Evolutionary conservation across 176 grass and related monocot genomes (phyloP).

Genomic region (Bothriochloa decipiens): DNA sequence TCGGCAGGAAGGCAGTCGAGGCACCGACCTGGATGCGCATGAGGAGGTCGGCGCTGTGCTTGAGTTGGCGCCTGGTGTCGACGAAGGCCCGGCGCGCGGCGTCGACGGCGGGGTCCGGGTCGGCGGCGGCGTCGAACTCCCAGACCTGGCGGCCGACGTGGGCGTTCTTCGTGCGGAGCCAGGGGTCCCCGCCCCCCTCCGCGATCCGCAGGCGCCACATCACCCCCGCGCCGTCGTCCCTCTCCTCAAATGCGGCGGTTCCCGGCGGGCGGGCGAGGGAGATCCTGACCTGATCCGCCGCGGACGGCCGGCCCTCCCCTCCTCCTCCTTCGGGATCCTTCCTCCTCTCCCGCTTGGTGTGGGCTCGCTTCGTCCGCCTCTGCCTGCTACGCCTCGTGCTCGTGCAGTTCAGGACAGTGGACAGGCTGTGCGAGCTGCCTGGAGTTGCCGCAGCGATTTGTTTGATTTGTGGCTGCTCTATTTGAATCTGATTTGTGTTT

Average conservation of each 20-base stretch:
- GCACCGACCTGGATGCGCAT: conserved; percentile 75
- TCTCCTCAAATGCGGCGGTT: background rate
- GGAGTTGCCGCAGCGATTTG: too few species aligned
- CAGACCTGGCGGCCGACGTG: conserved; percentile 58
- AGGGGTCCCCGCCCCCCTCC: conserved; percentile 47
- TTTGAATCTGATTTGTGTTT: too few species aligned
- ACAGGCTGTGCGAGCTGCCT: too few species aligned
- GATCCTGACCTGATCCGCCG: background rate
- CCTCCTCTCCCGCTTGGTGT: too few species aligned
- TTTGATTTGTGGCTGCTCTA: too few species aligned
- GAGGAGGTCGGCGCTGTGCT: conserved; percentile 74
- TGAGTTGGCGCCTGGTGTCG: conserved; percentile 19
- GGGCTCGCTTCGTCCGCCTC: too few species aligned
- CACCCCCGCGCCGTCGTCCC: background rate
- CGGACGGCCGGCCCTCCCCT: too few species aligned
- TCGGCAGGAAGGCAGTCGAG: background rate
- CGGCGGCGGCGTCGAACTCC: conserved; percentile 52
- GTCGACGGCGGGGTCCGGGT: conserved; percentile 50
- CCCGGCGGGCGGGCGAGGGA: background rate
- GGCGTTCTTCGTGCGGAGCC: conserved; percentile 57
- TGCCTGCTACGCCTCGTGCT: too few species aligned
- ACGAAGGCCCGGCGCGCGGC: conserved; percentile 45
- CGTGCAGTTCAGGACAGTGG: too few species aligned
- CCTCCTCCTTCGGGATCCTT: too few species aligned
- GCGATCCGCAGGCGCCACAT: conserved; percentile 61